phyloP scores from a whole-genome alignment of 106 monocot species.

The Alisma plantagoaquatica region DNA sequence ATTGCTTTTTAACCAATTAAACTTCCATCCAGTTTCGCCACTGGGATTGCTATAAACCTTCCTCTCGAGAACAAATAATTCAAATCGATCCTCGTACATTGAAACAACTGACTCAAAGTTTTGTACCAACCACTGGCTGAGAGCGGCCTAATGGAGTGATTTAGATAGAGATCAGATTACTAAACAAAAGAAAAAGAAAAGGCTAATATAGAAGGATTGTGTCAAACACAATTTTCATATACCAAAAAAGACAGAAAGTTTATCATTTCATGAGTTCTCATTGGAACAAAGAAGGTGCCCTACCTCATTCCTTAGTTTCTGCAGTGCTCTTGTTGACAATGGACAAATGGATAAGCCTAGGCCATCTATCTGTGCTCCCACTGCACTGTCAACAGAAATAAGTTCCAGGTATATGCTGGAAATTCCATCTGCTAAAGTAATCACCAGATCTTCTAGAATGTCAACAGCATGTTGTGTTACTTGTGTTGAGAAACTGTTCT shows the following conservation, averaged over 20 bases:
- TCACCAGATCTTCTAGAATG: slow-evolving; percentile 78
- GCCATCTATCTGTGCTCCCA: slow-evolving; percentile 41
- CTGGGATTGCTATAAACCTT: slow-evolving; percentile 19
- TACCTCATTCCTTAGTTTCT: slow-evolving; percentile 91
- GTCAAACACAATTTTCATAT: neutral
- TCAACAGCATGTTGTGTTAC: slow-evolving; percentile 33
- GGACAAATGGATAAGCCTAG: slow-evolving; percentile 47
- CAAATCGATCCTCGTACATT: slow-evolving; percentile 89
- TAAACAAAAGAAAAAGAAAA: neutral
- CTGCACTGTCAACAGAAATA: slow-evolving; percentile 73
- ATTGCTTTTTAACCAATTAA: no score
- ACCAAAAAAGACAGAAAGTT: neutral
- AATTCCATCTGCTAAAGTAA: slow-evolving; percentile 67
- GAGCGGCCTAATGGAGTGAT: slow-evolving; percentile 39
- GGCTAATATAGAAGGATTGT: neutral
- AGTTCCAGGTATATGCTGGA: slow-evolving; percentile 70
- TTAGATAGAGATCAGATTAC: neutral
- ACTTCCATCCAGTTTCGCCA: slow-evolving; percentile 11
- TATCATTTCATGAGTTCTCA: neutral
- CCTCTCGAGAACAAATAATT: slow-evolving; percentile 42
- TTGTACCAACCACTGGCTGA: slow-evolving; percentile 68
- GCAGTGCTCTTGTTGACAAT: slow-evolving; percentile 76
- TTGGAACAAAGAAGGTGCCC: neutral
- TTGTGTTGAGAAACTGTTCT: slow-evolving; percentile 40
- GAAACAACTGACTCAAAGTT: slow-evolving; percentile 78